Conservation (phyloP, 2,329 filamentous ascomycete genomes). For the Colletotrichum sp. region DNA sequence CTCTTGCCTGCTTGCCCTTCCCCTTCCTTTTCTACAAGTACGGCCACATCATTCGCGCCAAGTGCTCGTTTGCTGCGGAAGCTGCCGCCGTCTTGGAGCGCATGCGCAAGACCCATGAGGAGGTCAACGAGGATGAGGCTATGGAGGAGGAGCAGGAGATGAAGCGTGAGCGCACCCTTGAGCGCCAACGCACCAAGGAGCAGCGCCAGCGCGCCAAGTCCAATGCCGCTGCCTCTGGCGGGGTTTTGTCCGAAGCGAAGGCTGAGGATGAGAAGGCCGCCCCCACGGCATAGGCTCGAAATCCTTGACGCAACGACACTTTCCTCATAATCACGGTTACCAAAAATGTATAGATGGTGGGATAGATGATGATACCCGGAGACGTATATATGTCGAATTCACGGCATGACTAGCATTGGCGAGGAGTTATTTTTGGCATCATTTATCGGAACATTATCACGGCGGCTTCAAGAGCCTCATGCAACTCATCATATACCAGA, state of each 20-base stretch:
- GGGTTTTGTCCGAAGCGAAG: slow-evolving; percentile 5
- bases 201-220: neutral
- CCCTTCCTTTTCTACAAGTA: slow-evolving; percentile 81
- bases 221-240: neutral
- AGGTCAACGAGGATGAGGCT: slow-evolving; percentile 16
- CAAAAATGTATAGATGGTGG: neutral
- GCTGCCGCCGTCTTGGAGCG: slow-evolving; percentile 64
- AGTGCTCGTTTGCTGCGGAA: slow-evolving; percentile 61
- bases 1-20: slow-evolving; percentile 73
- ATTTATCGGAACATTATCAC: neutral
- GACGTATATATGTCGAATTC: neutral
- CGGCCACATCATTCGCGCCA: slow-evolving; percentile 53
- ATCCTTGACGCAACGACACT: neutral
- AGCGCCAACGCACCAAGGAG: neutral
- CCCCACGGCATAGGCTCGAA: neutral
- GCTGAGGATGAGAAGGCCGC: slow-evolving; percentile 5
- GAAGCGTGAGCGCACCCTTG: neutral
- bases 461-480: neutral
- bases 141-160: slow-evolving; percentile 19
- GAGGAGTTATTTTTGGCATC: slow-evolving; percentile 8
- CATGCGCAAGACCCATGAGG: slow-evolving; percentile 35
- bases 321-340: neutral
- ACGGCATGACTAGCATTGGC: slow-evolving; percentile 9
- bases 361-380: slow-evolving; percentile 16
- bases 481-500: neutral